Base-by-base conservation (phyloP, 2,329 filamentous ascomycete genomes). In the Claviceps pusilla region DNA sequence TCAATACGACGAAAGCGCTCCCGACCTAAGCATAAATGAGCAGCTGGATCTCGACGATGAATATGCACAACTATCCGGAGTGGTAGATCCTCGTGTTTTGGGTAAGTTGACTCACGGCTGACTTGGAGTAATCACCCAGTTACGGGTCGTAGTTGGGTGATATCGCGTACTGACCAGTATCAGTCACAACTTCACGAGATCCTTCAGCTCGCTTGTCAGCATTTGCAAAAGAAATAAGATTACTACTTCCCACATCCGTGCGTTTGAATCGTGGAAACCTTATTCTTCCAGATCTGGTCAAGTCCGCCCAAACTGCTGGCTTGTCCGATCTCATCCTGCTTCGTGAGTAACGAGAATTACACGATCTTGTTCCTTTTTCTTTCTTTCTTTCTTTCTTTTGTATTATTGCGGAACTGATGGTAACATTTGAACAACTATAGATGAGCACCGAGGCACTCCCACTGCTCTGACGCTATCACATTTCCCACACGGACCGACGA, bases 201-300 rank as follows among this genome's bases (percentile, higher is more conserved):
- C 91, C 93, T 24, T 91, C 86, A 35, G 85, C 87, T 50, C 79
- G 93, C 53, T 76, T 98, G 9, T 79, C 82, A n/a, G 84, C 88
- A 0, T 98, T 98, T 65, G 86, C 89, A 35, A 97, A 98, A 67
- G 93, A 97, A 68, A 86, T 95, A 53, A 77, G 89, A 52, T 73
- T 95, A 24, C 73, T 95, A 6, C 74, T 95, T 1, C 91, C 90
- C 0, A 96, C 90, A 0, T 79, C 84, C 0, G 90, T 96, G 57
- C 81, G 91, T 10, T 71, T 97, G 53, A 98, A 98, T 68, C 82
- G 93, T 67, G 93, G 93, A 65, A 96, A 93, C 59, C 76, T 94
- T 35, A 83, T 97, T 57, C 74, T 97, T 9, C 86, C 86, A 3
- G 91, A 95, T 62, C 77, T 98, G 2, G 86, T 95, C 31, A 76